Evolutionary conservation across 1,284 basidiomycete species (phyloP).

Genomic region (Phylloboletellus chloephorus): DNA sequence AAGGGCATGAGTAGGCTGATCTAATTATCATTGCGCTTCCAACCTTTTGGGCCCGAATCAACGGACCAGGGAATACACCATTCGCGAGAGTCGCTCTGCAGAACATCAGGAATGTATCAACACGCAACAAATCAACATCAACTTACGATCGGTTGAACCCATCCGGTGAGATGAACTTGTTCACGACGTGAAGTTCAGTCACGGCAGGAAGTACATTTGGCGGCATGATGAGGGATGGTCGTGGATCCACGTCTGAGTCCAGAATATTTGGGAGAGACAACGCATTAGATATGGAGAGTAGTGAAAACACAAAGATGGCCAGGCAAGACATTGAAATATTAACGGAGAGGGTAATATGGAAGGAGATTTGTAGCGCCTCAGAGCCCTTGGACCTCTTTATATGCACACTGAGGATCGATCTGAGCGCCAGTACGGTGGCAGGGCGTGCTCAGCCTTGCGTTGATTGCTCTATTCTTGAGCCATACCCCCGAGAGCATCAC

Average conservation of each 20-base stretch:
- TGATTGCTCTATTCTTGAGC: neutral
- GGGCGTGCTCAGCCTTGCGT: neutral
- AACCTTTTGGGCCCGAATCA: constrained; percentile 25
- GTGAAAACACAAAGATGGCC: constrained; percentile 7
- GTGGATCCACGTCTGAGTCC: neutral
- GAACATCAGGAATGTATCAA: neutral
- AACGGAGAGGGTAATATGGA: neutral
- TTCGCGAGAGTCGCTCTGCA: constrained; percentile 25
- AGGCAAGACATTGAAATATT: constrained; percentile 7
- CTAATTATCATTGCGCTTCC: neutral
- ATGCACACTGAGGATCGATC: neutral
- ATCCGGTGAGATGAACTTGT: constrained; percentile 32
- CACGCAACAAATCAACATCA: neutral
- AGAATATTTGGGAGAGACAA: neutral
- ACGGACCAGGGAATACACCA: constrained; percentile 24
- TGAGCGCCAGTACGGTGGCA: neutral
- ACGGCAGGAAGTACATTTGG: constrained; percentile 17
- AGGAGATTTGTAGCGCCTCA: neutral
- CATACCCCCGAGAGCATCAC: no score
- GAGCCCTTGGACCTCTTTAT: constrained; percentile 11
- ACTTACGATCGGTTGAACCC: constrained; percentile 33
- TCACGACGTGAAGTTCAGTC: constrained; percentile 19
- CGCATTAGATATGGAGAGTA: constrained; percentile 11
- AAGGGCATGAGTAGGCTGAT: neutral
- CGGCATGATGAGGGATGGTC: neutral